Base-by-base conservation (phyloP, 148 eudicot genomes). In the Spergularia marina region DNA sequence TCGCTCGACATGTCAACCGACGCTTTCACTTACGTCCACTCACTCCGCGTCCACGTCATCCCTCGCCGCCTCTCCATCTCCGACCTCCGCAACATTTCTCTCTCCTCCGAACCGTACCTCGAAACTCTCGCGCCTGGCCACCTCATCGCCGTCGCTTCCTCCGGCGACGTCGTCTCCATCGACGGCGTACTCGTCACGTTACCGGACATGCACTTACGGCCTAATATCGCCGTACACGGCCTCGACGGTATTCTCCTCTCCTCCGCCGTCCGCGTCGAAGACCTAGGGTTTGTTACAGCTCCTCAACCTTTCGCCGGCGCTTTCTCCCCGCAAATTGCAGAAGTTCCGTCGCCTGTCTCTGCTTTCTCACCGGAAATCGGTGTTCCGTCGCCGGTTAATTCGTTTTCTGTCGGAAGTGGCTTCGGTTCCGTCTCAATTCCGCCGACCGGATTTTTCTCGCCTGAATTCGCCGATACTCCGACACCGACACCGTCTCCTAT, bases 161-260 rank as follows among this genome's bases (percentile, higher is more conserved):
- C 36, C 23, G 63, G 53, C 10, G 83, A 72, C 14, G 62, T 64
- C 34, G 65, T 87, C 20, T 39, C 77, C 41, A 78, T 84, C 39
- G 84, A 88, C 49, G 89, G 91, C 14, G 87, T 86, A 14, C 78
- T 84, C 12, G 23, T 88, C 11, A 68, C 87, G 44, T 39, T 18
- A 10, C 89, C 91, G 52, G 87, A 86, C 69, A 80, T 88, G 15
- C 83, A 75, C 44, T 34, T 88, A 53, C 85, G 85, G 21, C 18
- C 84, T 12, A 53, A 72, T 2, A 58, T 82, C 62, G 91, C 80
- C 9, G 87, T 80, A 18, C 91, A 88, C 17, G 91, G 91, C 11
- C 83, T 88, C 3, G 89, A 86, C 62, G 89, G 89, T 5, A 81
- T 84, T 60, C 84, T 88, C 15, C 73, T 75, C 10, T 80, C 87